These are phyloP conservation scores for Backusella macrospora DNA, from an alignment of 192 early-diverging fungal genomes.

Conservation along the genomic window DNA sequence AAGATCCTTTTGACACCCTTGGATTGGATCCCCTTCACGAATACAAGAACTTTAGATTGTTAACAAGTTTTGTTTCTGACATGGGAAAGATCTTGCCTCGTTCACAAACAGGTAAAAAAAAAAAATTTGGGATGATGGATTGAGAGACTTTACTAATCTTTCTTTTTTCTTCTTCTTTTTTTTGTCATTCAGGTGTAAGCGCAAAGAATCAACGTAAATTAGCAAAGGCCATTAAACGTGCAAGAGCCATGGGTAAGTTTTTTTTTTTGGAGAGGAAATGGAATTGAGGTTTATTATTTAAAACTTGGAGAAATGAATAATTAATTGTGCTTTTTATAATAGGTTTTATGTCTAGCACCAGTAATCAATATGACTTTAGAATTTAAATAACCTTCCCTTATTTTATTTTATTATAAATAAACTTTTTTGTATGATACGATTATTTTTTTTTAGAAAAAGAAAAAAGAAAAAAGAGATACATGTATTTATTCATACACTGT, in stretches of 20 bases:
- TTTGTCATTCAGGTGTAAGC: conserved; percentile 37
- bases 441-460: background rate
- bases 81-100: conserved; percentile 54
- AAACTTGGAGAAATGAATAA: background rate
- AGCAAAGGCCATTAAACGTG: conserved; percentile 49
- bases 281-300: background rate
- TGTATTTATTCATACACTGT: background rate
- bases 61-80: conserved; percentile 50
- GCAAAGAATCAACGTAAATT: conserved; percentile 54
- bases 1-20: conserved; percentile 46
- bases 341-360: conserved; percentile 30
- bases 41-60: conserved; percentile 50
- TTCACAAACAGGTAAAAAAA: conserved; percentile 41
- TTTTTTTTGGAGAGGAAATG: background rate
- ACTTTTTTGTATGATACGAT: background rate
- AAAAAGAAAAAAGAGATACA: background rate
- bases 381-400: background rate
- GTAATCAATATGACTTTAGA: conserved; percentile 19
- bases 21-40: conserved; percentile 47
- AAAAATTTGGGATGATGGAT: background rate
- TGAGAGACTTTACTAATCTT: background rate
- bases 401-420: background rate
- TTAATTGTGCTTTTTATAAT: background rate
- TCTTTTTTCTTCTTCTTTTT: no score
- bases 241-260: conserved; percentile 47